A percentile compares a stretch with the other conserved stretches of the same genome.
phyloP scores from a whole-genome alignment of 2,329 filamentous ascomycete genomes.

The Septoria petroselini region DNA sequence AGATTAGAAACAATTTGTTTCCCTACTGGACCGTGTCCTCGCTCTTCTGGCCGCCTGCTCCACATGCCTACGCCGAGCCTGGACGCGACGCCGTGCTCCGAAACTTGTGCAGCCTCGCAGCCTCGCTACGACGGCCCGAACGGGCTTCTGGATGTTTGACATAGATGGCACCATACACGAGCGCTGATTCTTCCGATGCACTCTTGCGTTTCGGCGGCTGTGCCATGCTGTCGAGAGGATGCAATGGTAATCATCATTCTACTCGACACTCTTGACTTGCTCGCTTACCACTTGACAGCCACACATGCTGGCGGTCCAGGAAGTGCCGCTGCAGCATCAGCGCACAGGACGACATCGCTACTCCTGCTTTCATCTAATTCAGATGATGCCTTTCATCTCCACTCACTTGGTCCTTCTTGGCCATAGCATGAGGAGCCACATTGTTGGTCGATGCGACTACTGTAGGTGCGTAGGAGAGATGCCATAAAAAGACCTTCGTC shows the following conservation, averaged over 20 bases:
- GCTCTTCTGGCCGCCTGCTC: too few species aligned
- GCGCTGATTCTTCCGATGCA: neutral
- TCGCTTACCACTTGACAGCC: neutral
- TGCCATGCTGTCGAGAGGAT: neutral
- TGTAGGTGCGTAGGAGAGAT: neutral
- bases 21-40: too few species aligned
- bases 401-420: neutral
- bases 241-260: neutral
- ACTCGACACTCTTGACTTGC: neutral
- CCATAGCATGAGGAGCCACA: neutral
- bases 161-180: neutral
- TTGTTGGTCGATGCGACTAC: neutral
- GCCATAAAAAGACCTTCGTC: neutral
- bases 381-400: constrained; percentile 10
- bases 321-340: neutral
- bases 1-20: too few species aligned
- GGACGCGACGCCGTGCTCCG: neutral
- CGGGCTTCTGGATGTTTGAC: neutral
- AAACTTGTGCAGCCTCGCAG: constrained; percentile 3
- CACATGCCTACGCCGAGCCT: neutral
- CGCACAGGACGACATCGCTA: constrained; percentile 1
- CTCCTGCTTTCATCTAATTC: neutral
- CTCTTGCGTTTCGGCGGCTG: constrained; percentile 1
- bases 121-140: constrained; percentile 4
- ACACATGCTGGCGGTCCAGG: neutral